Percentiles rank a stretch among this genome's conserved stretches.
These are phyloP conservation scores for Beauveria caledonica DNA, from an alignment of 2,329 filamentous ascomycete species.

Conservation along the genomic window DNA sequence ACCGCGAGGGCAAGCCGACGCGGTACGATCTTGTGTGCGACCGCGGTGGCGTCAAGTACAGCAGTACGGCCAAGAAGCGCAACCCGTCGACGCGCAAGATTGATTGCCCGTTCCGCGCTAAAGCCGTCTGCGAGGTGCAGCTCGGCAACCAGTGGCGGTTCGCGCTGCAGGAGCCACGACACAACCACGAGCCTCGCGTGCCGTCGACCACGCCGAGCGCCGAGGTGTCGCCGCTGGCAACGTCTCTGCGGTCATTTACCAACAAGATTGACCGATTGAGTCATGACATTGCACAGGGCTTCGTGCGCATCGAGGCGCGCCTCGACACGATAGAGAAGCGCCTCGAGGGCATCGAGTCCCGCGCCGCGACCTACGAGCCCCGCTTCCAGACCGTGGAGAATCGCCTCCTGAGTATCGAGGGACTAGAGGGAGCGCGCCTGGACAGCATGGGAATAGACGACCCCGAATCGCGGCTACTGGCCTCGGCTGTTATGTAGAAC, in stretches of 20 bases:
- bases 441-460: conserved; percentile 37
- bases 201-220: conserved; percentile 45
- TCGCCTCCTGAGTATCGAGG: conserved; percentile 26
- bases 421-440: conserved; percentile 34
- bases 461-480: conserved; percentile 35
- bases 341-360: conserved; percentile 44
- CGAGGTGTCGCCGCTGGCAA: conserved; percentile 49
- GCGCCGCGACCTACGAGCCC: conserved; percentile 33
- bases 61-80: conserved; percentile 56
- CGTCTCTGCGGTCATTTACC: conserved; percentile 48
- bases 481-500: conserved; percentile 35
- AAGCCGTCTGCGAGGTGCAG: conserved; percentile 56
- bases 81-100: conserved; percentile 57
- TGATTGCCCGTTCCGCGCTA: conserved; percentile 55
- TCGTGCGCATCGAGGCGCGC: conserved; percentile 41
- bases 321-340: conserved; percentile 46
- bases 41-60: conserved; percentile 56
- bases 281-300: conserved; percentile 47
- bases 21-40: conserved; percentile 57
- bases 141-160: conserved; percentile 58
- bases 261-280: conserved; percentile 52
- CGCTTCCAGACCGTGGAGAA: conserved; percentile 37
- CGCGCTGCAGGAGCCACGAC: conserved; percentile 49
- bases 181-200: conserved; percentile 53
- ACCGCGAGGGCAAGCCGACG: conserved; percentile 54